A percentile compares a stretch with the other conserved stretches of the same genome.
Conservation (phyloP, 345 rosid species). For the Camelina neglecta region DNA sequence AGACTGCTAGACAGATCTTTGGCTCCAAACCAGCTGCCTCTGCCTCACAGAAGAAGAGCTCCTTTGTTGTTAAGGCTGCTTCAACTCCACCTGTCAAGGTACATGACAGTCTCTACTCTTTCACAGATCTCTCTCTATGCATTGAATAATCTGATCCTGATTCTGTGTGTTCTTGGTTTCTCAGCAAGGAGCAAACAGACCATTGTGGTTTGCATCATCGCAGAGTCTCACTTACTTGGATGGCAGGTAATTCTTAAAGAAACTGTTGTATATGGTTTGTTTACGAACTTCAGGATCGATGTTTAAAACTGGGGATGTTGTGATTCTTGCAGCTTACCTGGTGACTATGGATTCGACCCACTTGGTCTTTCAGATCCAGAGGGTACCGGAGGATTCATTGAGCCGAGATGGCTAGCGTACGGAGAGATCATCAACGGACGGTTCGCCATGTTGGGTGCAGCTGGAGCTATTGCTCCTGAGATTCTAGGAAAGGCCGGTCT, state of each 20-base stretch:
- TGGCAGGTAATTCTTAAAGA: conserved; percentile 65
- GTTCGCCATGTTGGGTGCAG: conserved; percentile 84
- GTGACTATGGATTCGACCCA: conserved; percentile 94
- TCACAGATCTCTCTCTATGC: conserved; percentile 6
- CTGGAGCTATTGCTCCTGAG: conserved; percentile 88
- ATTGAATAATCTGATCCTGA: conserved; percentile 6
- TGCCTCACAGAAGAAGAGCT: conserved; percentile 57
- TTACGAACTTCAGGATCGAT: neutral
- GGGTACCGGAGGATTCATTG: conserved; percentile 94
- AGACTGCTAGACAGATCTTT: conserved; percentile 72
- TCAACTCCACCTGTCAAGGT: conserved; percentile 98
- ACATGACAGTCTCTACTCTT: neutral
- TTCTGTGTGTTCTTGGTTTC: conserved; percentile 28
- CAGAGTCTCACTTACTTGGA: conserved; percentile 94
- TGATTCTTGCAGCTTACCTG: conserved; percentile 69
- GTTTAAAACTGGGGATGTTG: neutral
- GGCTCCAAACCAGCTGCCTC: conserved; percentile 55
- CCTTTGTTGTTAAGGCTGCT: conserved; percentile 77
- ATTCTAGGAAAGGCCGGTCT: conserved; percentile 84
- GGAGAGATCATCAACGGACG: conserved; percentile 93
- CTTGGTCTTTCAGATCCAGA: conserved; percentile 98
- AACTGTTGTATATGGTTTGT: neutral
- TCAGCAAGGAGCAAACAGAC: conserved; percentile 93
- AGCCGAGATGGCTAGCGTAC: conserved; percentile 94
- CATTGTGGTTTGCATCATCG: conserved; percentile 90